Percentiles rank a stretch among this genome's conserved stretches.
These are phyloP conservation scores for Solanum gandarillasii DNA, from an alignment of 257 asterid genomes.

Conservation along the genomic window DNA sequence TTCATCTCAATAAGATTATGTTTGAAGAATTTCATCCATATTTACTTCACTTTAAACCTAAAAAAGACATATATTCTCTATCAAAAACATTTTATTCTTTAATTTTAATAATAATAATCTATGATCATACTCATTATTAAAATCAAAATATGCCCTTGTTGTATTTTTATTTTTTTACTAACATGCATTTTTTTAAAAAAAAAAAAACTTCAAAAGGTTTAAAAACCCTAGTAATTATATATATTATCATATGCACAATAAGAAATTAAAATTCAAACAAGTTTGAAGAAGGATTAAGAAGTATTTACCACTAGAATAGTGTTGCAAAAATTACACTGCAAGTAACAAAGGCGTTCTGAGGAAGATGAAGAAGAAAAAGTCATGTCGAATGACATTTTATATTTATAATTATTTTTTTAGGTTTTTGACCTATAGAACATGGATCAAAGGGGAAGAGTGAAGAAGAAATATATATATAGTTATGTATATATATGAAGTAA, in stretches of 20 bases:
- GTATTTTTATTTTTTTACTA: not conserved
- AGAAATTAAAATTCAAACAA: not conserved
- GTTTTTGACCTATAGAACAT: not conserved
- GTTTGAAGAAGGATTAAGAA: not conserved
- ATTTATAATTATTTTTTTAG: not conserved
- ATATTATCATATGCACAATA: not conserved
- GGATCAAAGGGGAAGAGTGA: not conserved
- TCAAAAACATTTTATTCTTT: not conserved
- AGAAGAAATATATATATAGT: not conserved
- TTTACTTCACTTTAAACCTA: not conserved
- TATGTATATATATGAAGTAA: not conserved
- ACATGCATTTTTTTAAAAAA: not conserved
- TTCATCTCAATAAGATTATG: not conserved
- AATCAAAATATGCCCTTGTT: not conserved
- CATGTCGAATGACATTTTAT: conserved; percentile 39
- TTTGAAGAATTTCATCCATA: not conserved
- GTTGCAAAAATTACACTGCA: conserved; percentile 72
- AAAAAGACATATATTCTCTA: not conserved
- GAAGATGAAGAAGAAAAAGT: not conserved
- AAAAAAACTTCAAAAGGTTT: not conserved
- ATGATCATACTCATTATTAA: not conserved
- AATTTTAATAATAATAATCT: not conserved
- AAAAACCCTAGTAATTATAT: not conserved
- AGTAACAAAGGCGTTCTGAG: conserved; percentile 55
- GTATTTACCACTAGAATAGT: conserved; percentile 11